A percentile compares a stretch with the other conserved stretches of the same genome.
Evolutionary conservation across 305 asterid genomes (phyloP).

Genomic region (Fraxinus latifolia): DNA sequence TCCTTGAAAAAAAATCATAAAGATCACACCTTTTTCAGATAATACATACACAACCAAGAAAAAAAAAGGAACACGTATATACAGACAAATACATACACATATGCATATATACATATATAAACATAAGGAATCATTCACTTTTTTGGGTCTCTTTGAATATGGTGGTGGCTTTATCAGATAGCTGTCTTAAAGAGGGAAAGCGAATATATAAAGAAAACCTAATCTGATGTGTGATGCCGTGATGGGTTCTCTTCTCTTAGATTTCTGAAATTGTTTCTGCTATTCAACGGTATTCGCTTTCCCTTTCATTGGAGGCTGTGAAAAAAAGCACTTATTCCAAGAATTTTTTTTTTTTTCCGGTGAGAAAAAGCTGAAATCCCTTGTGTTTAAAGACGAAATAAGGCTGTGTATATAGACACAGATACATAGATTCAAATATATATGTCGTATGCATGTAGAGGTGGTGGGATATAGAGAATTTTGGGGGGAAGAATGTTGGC

Average conservation of each 20-base stretch:
- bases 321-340: conserved; percentile 38
- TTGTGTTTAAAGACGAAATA: conserved; percentile 15
- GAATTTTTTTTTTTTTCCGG: conserved; percentile 29
- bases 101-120: conserved; percentile 13
- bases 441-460: background rate
- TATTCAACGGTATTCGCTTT: conserved; percentile 53
- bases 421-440: background rate
- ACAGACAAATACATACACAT: conserved; percentile 16
- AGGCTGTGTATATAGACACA: conserved; percentile 3
- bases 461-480: conserved; percentile 24
- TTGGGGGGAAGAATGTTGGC: conserved; percentile 57
- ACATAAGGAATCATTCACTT: conserved; percentile 24
- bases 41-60: background rate
- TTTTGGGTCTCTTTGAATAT: conserved; percentile 39
- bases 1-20: background rate
- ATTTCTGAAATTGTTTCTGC: conserved; percentile 32
- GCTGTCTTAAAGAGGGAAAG: conserved; percentile 24
- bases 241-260: conserved; percentile 43
- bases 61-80: background rate
- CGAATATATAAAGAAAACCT: conserved; percentile 44
- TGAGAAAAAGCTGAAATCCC: conserved; percentile 25
- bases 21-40: background rate
- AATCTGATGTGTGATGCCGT: conserved; percentile 43
- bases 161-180: conserved; percentile 51
- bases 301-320: conserved; percentile 54